Percentiles rank a stretch among this genome's conserved stretches.
Conservation (phyloP, 179 eudicot species). For the Corrigiola litoralis region DNA sequence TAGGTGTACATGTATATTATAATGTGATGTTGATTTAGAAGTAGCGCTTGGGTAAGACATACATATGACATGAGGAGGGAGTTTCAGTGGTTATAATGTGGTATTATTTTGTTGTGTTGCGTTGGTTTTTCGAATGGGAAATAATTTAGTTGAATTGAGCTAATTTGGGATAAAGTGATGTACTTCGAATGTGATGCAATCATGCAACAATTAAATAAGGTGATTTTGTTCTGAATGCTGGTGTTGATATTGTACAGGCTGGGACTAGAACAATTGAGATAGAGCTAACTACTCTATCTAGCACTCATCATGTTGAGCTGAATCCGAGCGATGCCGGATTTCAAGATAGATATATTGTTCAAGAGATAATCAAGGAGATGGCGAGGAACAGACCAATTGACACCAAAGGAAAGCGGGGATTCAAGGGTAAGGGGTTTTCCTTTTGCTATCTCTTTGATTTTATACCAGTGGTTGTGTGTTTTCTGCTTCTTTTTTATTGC, state of each 20-base stretch:
- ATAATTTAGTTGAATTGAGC: too few relatives aligned
- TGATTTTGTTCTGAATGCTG: background rate
- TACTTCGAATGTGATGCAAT: too few relatives aligned
- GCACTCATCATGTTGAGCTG: slow-evolving; percentile 86
- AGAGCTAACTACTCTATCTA: slow-evolving; percentile 80
- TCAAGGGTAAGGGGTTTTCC: slow-evolving; percentile 51
- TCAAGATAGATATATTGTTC: slow-evolving; percentile 92
- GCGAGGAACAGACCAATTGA: slow-evolving; percentile 91
- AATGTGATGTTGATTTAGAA: too few relatives aligned
- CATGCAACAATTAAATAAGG: too few relatives aligned
- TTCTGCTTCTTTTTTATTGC: background rate
- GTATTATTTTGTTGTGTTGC: background rate
- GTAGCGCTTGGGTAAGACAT: too few relatives aligned
- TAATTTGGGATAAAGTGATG: too few relatives aligned
- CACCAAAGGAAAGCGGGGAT: slow-evolving; percentile 82
- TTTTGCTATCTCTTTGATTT: background rate
- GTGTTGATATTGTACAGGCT: slow-evolving; percentile 48
- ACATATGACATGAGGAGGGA: background rate
- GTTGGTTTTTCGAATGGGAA: too few relatives aligned
- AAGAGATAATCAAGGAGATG: slow-evolving; percentile 95
- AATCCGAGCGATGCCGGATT: slow-evolving; percentile 97
- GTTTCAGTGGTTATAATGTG: background rate
- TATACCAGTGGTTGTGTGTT: background rate
- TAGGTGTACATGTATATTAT: too few relatives aligned
- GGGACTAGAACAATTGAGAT: slow-evolving; percentile 81